phyloP scores from a whole-genome alignment of 208 protist genomes.

The Crithidia thermophila region DNA sequence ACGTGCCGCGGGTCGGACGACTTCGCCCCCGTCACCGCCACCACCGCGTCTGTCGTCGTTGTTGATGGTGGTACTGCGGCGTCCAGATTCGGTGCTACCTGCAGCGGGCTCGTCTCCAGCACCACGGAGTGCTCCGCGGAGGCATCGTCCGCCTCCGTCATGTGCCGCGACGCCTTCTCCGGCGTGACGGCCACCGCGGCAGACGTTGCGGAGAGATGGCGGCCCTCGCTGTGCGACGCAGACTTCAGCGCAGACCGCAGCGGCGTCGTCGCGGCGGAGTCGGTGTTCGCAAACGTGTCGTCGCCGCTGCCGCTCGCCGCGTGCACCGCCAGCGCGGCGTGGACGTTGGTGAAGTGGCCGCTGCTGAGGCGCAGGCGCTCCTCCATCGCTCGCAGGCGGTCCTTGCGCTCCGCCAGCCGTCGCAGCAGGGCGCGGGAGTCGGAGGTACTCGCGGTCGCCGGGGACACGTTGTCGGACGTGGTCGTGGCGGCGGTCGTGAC shows the following conservation, averaged over 20 bases:
- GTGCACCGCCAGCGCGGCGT: neutral
- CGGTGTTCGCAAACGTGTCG: neutral
- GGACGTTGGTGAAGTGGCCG: slow-evolving; percentile 9
- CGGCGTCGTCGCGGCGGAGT: slow-evolving; percentile 7
- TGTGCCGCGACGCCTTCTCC: no score
- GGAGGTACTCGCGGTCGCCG: neutral
- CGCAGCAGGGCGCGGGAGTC: slow-evolving; percentile 30
- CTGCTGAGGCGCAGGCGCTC: slow-evolving; percentile 20
- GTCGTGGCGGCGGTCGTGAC: no score
- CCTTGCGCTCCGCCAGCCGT: slow-evolving; percentile 29
- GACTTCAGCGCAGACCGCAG: slow-evolving; percentile 7
- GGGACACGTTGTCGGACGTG: neutral
- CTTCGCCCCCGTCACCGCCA: no score
- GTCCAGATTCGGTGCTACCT: no score
- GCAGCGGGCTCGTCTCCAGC: no score
- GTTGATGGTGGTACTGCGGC: no score
- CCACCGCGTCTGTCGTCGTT: no score
- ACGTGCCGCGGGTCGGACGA: slow-evolving; percentile 6
- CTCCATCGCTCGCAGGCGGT: slow-evolving; percentile 29
- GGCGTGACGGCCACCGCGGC: no score
- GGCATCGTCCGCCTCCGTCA: no score
- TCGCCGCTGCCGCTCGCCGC: neutral
- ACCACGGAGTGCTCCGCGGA: no score
- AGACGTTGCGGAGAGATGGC: no score
- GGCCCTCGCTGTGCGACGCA: slow-evolving; percentile 1